Evolutionary conservation across 441 rosid genomes (phyloP).

Genomic region (Pelargonium fulgidum): DNA sequence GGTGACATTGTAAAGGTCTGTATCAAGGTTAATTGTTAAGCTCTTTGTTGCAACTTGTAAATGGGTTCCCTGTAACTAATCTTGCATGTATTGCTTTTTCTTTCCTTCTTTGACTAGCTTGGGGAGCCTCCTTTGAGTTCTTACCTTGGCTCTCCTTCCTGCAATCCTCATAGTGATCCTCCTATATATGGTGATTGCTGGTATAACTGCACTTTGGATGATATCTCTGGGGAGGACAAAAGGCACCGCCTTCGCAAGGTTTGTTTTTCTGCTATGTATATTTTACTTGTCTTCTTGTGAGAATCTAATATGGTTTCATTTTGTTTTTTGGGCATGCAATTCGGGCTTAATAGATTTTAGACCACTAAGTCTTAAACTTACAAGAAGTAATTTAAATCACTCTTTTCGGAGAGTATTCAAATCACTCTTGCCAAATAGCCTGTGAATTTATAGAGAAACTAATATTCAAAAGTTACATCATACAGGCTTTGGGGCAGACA

Average conservation of each 20-base stretch:
- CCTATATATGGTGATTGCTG: conserved; percentile 89
- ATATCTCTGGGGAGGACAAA: conserved; percentile 85
- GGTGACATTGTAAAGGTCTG: conserved; percentile 85
- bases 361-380: background rate
- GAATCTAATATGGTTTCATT: background rate
- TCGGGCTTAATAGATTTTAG: background rate
- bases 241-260: conserved; percentile 86
- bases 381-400: conserved; percentile 1
- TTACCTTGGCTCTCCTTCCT: conserved; percentile 51
- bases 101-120: conserved; percentile 40
- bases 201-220: conserved; percentile 93
- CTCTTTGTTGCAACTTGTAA: background rate
- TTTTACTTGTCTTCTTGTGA: background rate
- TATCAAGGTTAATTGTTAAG: background rate
- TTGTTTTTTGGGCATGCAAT: background rate
- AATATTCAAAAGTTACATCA: conserved; percentile 23
- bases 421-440: background rate
- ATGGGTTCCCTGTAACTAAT: conserved; percentile 18
- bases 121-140: conserved; percentile 76
- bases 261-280: background rate
- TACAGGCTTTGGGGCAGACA: conserved; percentile 92
- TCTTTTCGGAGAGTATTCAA: background rate
- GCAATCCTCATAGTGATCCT: conserved; percentile 70
- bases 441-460: conserved; percentile 15
- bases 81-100: conserved; percentile 14